Conservation (phyloP, 306 rosid genomes). For the Echinosophora koreensis region DNA sequence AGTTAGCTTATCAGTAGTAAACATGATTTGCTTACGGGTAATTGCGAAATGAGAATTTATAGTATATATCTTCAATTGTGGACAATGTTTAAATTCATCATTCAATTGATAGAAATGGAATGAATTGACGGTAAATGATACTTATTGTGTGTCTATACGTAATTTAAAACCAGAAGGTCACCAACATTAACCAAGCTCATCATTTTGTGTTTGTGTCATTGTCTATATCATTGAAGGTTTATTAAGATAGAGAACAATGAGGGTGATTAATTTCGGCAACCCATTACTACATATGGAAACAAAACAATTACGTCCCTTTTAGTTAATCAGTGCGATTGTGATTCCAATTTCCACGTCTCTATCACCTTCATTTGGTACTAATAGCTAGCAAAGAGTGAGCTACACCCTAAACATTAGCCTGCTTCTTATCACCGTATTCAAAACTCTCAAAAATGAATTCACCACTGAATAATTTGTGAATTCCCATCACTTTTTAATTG, state of each 20-base stretch:
- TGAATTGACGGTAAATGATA: background rate
- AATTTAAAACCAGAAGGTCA: conserved; percentile 5
- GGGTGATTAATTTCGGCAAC: background rate
- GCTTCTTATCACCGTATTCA: background rate
- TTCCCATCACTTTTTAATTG: background rate
- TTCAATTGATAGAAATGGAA: conserved; percentile 1
- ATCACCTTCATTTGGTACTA: background rate
- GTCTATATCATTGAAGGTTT: conserved; percentile 2
- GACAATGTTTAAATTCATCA: background rate
- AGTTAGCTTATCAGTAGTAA: too few species aligned
- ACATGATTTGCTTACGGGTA: too few species aligned
- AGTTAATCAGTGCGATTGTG: background rate
- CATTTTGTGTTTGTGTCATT: background rate
- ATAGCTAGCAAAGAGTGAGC: background rate
- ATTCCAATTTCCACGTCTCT: background rate
- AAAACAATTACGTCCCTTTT: conserved; percentile 18
- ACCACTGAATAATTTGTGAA: background rate
- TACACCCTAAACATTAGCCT: background rate
- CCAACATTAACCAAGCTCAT: background rate
- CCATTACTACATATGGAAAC: background rate
- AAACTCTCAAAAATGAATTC: background rate
- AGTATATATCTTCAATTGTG: background rate
- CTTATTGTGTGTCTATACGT: background rate
- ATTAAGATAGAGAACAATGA: background rate
- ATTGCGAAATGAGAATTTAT: background rate